Percentiles rank a stretch among this genome's conserved stretches.
phyloP scores from a whole-genome alignment of 345 rosid genomes.

The Camelina laxa region DNA sequence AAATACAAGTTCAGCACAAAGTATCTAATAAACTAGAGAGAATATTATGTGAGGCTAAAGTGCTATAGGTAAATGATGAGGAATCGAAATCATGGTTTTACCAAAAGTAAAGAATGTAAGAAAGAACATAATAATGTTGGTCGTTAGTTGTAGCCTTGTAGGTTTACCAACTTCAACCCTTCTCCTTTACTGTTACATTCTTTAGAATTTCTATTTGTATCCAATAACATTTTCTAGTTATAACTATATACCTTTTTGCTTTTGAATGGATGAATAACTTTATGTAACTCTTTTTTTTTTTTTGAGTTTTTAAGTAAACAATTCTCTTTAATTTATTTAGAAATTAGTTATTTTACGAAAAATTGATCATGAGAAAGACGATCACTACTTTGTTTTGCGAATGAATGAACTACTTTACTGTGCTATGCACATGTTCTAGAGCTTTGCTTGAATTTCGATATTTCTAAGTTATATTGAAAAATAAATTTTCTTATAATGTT shows the following conservation, averaged over 20 bases:
- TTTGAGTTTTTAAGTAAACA: background rate
- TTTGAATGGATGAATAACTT: background rate
- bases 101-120: conserved; percentile 18
- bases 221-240: background rate
- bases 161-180: conserved; percentile 36
- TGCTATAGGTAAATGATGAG: conserved; percentile 24
- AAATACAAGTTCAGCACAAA: background rate
- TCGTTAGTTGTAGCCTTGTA: conserved; percentile 32
- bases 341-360: background rate
- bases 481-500: background rate
- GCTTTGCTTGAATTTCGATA: background rate
- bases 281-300: background rate
- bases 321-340: background rate
- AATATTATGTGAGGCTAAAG: background rate
- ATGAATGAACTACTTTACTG: background rate
- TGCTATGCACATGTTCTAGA: background rate
- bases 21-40: background rate
- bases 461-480: too few species aligned
- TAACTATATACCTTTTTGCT: background rate
- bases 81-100: conserved; percentile 9
- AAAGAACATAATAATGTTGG: conserved; percentile 32
- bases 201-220: background rate
- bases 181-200: conserved; percentile 17
- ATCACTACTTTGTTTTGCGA: too few species aligned
- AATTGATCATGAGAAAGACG: background rate